Evolutionary conservation across 2,329 filamentous ascomycete genomes (phyloP), one percentile per base, ranked within the genome.

Genomic region (Hirsutella rhossiliensis): DNA sequence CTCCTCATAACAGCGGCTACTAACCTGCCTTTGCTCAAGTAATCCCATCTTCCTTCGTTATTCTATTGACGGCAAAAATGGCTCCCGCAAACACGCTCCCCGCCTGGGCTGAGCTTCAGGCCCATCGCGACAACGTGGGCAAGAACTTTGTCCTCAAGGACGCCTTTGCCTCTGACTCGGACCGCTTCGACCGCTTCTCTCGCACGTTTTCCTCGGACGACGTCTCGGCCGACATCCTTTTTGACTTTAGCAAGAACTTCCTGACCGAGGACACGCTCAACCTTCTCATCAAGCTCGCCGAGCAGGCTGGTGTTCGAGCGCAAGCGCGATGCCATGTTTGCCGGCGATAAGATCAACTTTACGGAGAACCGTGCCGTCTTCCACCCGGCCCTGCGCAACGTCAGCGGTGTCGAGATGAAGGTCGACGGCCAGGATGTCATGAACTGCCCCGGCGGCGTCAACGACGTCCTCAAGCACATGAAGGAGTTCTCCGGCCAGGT

Each of bases 201-300:
- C 85, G 82, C 63, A 87, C 78, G 59, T 95, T 97, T 67, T 71
- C 76, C 55, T 88, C 94, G 67, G 72, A 80, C 28, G 89, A 76
- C 43, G 82, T 84, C 54, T 86, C 94, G 59, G 82, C 80, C 54
- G 87, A 96, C 52, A 92, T 94, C 58, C 78, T 98, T 51, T 98
- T 97, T 67, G 92, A 98, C 68, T 98, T 95, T 71, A 92, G 84
- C 73, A 98, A 98, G 80, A 98, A 98, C 78, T 89, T 98, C 67
- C 66, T 97, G 57, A 92, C 84, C 49, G 86, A 95, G 55, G 89
- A 97, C 69, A 97, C 90, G 5, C 73, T 97, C 42, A 75, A 83
- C 52, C 76, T 95, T 41, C 78, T 98, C 43, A 75, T 94, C 57
- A 82, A 94, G 72, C 80, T 98, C 27, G 92, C 92, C 50, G 82